Evolutionary conservation across 2,329 filamentous ascomycete genomes (phyloP).

Genomic region (Colletotrichum acutatum): DNA sequence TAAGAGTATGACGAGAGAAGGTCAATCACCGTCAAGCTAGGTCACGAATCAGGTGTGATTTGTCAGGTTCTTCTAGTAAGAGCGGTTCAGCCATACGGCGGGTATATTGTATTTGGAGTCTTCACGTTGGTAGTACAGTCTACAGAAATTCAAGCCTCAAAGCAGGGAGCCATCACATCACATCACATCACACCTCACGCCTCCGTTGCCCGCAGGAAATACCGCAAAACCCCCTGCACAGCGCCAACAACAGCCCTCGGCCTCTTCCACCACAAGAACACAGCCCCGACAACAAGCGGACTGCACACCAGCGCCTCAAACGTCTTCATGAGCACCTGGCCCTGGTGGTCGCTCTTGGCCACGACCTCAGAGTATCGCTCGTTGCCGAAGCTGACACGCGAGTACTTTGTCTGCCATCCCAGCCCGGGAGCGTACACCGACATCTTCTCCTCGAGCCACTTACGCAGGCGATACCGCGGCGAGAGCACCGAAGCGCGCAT

Average conservation of each 20-base stretch:
- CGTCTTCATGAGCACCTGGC: constrained; percentile 62
- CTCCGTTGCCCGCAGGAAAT: background rate
- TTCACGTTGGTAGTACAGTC: background rate
- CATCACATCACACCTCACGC: background rate
- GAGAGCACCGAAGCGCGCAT: constrained; percentile 90
- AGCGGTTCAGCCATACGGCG: background rate
- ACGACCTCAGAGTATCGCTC: constrained; percentile 89
- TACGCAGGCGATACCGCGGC: constrained; percentile 81
- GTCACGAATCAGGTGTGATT: background rate
- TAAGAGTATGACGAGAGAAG: background rate
- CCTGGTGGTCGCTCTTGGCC: constrained; percentile 75
- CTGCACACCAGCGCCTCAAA: constrained; percentile 33
- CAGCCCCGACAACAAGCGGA: constrained; percentile 27
- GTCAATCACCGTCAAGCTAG: too few relatives aligned
- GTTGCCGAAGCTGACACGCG: constrained; percentile 92
- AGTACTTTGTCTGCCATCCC: constrained; percentile 94
- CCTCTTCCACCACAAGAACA: constrained; percentile 36
- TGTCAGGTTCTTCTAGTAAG: background rate
- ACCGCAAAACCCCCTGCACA: constrained; percentile 13
- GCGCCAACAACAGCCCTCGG: constrained; percentile 25
- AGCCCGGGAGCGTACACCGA: constrained; percentile 79
- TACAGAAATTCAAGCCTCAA: background rate
- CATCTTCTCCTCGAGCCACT: constrained; percentile 86
- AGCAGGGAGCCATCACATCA: background rate
- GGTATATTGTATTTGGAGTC: background rate